These are phyloP conservation scores for Aspergillus nidulans DNA, from an alignment of 495 filamentous ascomycete genomes.

Conservation along the genomic window DNA sequence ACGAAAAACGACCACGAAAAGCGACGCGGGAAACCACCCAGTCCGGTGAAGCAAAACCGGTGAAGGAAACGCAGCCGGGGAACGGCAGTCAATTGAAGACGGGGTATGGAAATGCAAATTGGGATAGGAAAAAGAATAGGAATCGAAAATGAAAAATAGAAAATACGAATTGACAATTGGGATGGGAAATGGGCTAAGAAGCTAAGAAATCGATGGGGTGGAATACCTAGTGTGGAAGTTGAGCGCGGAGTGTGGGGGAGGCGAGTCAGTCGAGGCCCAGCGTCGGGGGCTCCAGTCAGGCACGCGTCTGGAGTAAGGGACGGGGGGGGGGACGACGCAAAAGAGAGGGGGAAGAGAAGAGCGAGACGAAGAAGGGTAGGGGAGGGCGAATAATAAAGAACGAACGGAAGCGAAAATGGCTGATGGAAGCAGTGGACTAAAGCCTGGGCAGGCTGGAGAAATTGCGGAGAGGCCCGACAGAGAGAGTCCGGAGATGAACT, in stretches of 20 bases:
- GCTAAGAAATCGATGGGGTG: not conserved
- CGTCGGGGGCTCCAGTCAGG: slow-evolving; percentile 26
- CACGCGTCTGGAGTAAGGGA: slow-evolving; percentile 24
- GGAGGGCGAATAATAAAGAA: slow-evolving; percentile 1
- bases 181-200: slow-evolving; percentile 6
- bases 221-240: slow-evolving; percentile 6
- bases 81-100: too few relatives aligned
- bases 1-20: too few relatives aligned
- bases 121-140: slow-evolving; percentile 3
- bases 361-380: not conserved
- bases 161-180: not conserved
- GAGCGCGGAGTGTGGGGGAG: slow-evolving; percentile 39
- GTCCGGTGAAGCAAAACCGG: too few relatives aligned
- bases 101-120: too few relatives aligned
- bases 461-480: slow-evolving; percentile 23
- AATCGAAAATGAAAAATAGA: not conserved
- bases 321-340: slow-evolving; percentile 2
- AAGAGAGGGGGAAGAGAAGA: not conserved
- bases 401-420: slow-evolving; percentile 1
- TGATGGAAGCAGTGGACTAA: not conserved
- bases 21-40: too few relatives aligned
- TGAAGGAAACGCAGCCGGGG: too few relatives aligned
- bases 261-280: slow-evolving; percentile 22
- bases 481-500: slow-evolving; percentile 16
- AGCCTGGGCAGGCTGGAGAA: not conserved